Evolutionary conservation across 176 grass and related monocot genomes (phyloP), one percentile per base, ranked within the genome.

Genomic region (Stipa capillata): DNA sequence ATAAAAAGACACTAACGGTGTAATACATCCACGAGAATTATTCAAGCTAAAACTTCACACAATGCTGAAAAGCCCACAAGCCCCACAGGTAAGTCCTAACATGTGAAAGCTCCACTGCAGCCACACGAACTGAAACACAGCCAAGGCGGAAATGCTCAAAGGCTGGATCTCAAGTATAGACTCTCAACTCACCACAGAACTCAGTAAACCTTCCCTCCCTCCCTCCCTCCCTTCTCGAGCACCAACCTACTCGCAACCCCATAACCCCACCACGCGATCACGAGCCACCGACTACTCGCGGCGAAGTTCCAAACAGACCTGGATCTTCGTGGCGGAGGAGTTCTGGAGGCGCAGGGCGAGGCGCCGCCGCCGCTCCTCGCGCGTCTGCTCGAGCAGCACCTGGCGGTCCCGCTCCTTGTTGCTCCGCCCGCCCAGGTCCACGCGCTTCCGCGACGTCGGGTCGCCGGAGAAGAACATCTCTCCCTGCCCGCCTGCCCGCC

Each of bases 381-480:
- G 85, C 54, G 96, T 88, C 84, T 99, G 88, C 59, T 89, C 85
- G 24, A 99, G 77, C 75, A 99, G 85, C 65, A 91, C 82, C 90
- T 99, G 81, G 72, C 96, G 92, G 74, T 95, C 92, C 45, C 96
- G 89, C 85, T 99, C 92, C 84, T 99, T 99, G 77, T 25, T 93
- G 87, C 96, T 99, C 44, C 96, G 86, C 18, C 96, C 96, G 44
- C 96, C 96, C 27, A 99, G 85, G 89, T 99, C 96, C 58, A 99
- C 96, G 47, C 92, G 85, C 64, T 81, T 92, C 80, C 92, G 80
- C 65, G 90, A 55, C n/a, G 90, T 87, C 45, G 92, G 47, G 72
- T 99, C 96, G 42, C 96, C 96, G 36, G 90, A 87, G 90, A 99
- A 99, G 75, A 93, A 99, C 96, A 99, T 99, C 79, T 49, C 66